These are phyloP conservation scores for Sporothrix humicola DNA, from an alignment of 2,329 filamentous ascomycete species.

Conservation along the genomic window DNA sequence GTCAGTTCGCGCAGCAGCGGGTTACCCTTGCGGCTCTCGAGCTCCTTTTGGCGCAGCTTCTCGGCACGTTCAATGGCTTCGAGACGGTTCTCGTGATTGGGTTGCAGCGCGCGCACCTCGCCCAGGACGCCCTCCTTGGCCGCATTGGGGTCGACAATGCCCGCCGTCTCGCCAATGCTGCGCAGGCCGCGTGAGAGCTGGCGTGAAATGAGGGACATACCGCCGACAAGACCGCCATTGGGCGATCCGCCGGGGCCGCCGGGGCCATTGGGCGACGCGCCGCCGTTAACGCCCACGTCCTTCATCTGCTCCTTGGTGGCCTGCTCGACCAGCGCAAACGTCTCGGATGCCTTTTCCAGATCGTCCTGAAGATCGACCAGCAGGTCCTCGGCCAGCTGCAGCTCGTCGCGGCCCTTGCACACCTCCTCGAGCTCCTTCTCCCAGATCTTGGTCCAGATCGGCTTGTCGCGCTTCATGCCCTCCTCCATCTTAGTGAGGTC, in stretches of 20 bases:
- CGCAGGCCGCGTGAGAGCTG: constrained; percentile 63
- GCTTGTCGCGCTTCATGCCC: constrained; percentile 88
- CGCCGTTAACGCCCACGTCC: constrained; percentile 59
- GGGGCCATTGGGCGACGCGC: constrained; percentile 53
- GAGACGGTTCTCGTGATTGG: constrained; percentile 89
- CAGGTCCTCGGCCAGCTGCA: constrained; percentile 95
- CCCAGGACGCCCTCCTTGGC: constrained; percentile 92
- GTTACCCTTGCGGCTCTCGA: constrained; percentile 76
- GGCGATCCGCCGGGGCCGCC: constrained; percentile 56
- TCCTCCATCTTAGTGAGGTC: constrained; percentile 95
- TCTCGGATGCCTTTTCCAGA: constrained; percentile 90
- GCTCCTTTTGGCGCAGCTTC: constrained; percentile 85
- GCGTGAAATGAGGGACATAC: constrained; percentile 42
- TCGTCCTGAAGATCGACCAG: constrained; percentile 92
- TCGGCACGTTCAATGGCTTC: constrained; percentile 98
- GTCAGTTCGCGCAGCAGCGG: constrained; percentile 83
- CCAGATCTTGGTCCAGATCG: constrained; percentile 99
- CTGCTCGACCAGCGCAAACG: constrained; percentile 93
- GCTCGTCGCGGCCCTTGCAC: constrained; percentile 91
- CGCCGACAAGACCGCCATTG: constrained; percentile 33
- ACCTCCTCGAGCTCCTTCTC: constrained; percentile 96
- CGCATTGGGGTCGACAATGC: constrained; percentile 68
- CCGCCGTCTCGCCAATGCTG: constrained; percentile 54
- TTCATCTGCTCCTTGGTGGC: constrained; percentile 98
- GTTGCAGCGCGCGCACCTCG: constrained; percentile 89